phyloP scores from a whole-genome alignment of 2,329 filamentous ascomycete genomes.

The Fusarium napiforme region DNA sequence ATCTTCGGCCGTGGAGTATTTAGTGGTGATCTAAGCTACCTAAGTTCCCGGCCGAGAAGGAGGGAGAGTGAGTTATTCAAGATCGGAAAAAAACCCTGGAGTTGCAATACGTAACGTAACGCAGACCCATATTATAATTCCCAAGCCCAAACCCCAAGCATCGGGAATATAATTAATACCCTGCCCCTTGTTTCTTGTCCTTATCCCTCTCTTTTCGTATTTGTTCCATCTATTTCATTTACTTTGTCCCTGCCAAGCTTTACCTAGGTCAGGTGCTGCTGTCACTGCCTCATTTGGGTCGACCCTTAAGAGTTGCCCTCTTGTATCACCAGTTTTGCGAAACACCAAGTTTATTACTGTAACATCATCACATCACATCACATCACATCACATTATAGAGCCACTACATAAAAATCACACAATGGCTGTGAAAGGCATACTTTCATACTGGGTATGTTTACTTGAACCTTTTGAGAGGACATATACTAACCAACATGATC shows the following conservation, averaged over 20 bases:
- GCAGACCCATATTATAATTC: constrained; percentile 19
- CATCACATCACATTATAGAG: background rate
- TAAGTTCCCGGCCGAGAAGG: constrained; percentile 16
- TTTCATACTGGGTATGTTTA: constrained; percentile 55
- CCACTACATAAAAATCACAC: constrained; percentile 1
- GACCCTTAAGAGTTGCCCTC: background rate
- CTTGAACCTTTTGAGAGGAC: background rate
- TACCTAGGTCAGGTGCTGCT: background rate
- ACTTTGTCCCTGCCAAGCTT: constrained; percentile 2
- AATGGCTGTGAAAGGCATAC: constrained; percentile 48
- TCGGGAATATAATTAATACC: constrained; percentile 16
- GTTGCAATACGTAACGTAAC: constrained; percentile 13
- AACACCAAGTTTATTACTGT: background rate
- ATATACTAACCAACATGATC: constrained; percentile 31
- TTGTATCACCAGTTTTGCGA: background rate
- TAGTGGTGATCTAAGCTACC: background rate
- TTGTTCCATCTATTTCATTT: background rate
- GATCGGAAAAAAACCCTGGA: background rate
- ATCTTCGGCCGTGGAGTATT: background rate
- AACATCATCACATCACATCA: background rate
- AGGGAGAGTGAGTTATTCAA: background rate
- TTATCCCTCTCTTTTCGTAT: background rate
- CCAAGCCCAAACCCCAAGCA: background rate
- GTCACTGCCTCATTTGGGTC: constrained; percentile 6
- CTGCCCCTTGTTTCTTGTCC: background rate